Evolutionary conservation across 2,329 filamentous ascomycete genomes (phyloP), one percentile per base, ranked within the genome.

Genomic region (Coniochaeta prunicola): DNA sequence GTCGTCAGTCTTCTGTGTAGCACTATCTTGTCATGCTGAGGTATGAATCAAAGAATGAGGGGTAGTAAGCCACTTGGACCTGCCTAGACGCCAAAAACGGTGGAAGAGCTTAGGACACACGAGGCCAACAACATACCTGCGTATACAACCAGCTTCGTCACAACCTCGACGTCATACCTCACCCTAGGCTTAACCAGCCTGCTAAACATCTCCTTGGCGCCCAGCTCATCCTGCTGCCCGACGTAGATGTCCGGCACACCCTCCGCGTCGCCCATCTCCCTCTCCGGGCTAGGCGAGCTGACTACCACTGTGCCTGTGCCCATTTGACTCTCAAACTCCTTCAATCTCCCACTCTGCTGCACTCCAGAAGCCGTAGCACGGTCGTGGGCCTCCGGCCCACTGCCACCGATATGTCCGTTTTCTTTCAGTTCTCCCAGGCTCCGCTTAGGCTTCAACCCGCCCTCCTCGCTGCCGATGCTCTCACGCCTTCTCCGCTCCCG

Each of bases 141-240:
- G 76, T 99, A 99, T 26, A 99, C 91, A 66, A 99, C 89, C 61
- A 99, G 74, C 75, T 97, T 97, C 5, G 94, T 97, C 38, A 99
- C 89, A 40, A 99, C 93, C 73, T 99, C 94, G n/a, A 97, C 93
- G 74, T 99, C 94, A 69, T 97, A 99, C 66, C 92, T 82, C 60
- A 97, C 92, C 64, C 94, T 85, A 55, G 94, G 92, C 74, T 89
- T 91, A 63, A 92, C 87, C 58, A 97, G 80, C 69, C 82, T 85
- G 50, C 87, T 88, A 72, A 97, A 97, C 71, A 97, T 87, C 70
- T 96, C 89, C 65, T 80, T 82, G 71, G 92, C 88, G 54, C 86
- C 86, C 28, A 83, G 66, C 65, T 83, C 80, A 50, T 82, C 76
- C 55, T 79, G 76, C 26, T 76, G 74, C 13, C 74, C 73, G 2